A percentile compares a stretch with the other conserved stretches of the same genome.
Evolutionary conservation across 345 rosid genomes (phyloP).

Genomic region (Brassica juncea): DNA sequence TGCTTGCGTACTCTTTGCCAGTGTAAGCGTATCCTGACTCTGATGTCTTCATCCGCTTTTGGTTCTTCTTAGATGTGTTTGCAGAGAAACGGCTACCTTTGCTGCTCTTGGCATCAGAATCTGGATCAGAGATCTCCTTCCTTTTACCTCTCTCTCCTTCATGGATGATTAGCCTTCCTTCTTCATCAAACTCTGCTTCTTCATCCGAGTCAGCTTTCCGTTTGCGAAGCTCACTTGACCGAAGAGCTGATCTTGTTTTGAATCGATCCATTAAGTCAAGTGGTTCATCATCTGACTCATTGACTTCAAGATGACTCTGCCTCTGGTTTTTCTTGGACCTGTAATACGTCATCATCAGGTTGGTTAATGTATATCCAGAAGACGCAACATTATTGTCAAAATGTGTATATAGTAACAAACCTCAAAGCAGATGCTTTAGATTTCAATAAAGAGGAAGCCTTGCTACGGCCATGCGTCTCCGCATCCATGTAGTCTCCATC

Average conservation of each 20-base stretch:
- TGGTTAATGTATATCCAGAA: background rate
- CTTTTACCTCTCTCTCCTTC: slow-evolving; percentile 59
- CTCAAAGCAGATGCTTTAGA: slow-evolving; percentile 52
- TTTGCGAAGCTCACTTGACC: slow-evolving; percentile 58
- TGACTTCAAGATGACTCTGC: slow-evolving; percentile 74
- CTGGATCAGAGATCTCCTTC: slow-evolving; percentile 48
- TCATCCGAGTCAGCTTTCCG: slow-evolving; percentile 74
- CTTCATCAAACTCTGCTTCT: slow-evolving; percentile 75
- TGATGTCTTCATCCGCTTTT: slow-evolving; percentile 68
- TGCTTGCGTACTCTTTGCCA: slow-evolving; percentile 81
- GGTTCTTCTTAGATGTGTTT: slow-evolving; percentile 56
- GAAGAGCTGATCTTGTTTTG: slow-evolving; percentile 78
- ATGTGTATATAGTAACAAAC: slow-evolving; percentile 48
- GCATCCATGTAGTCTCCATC: slow-evolving; percentile 57
- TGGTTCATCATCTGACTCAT: slow-evolving; percentile 86
- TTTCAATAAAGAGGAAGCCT: slow-evolving; percentile 48
- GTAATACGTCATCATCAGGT: background rate
- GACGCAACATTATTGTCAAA: background rate
- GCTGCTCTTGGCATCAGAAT: slow-evolving; percentile 64
- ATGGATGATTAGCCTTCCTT: slow-evolving; percentile 68
- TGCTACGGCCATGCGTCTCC: slow-evolving; percentile 50
- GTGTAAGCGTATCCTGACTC: slow-evolving; percentile 87
- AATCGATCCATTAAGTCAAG: slow-evolving; percentile 78
- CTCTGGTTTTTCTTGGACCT: slow-evolving; percentile 60
- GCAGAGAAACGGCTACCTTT: slow-evolving; percentile 49